These are phyloP conservation scores for Kalanchoe fedtschenkoi DNA, from an alignment of 164 flowering plant genomes.

Conservation along the genomic window DNA sequence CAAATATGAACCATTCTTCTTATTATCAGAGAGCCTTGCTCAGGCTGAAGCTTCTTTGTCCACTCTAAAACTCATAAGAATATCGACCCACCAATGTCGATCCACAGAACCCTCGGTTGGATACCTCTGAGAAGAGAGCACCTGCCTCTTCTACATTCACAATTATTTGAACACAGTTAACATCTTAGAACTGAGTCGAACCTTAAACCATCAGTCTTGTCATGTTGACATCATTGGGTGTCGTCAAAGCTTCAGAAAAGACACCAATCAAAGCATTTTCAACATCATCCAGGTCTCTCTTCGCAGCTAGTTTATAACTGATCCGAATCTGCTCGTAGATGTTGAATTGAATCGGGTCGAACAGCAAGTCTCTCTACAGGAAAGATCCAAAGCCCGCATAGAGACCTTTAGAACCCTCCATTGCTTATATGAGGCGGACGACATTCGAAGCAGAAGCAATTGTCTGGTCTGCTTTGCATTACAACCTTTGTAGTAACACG, in stretches of 20 bases:
- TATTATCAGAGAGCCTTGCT: constrained; percentile 17
- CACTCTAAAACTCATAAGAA: constrained; percentile 84
- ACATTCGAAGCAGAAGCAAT: constrained; percentile 75
- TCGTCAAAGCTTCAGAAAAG: constrained; percentile 88
- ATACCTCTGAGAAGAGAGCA: constrained; percentile 69
- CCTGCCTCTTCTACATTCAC: constrained; percentile 69
- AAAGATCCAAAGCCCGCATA: constrained; percentile 96
- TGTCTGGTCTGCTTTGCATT: constrained; percentile 89
- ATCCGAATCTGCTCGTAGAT: constrained; percentile 91
- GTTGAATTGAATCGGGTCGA: constrained; percentile 97
- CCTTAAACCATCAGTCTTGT: constrained; percentile 97
- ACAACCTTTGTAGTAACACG: constrained; percentile 98
- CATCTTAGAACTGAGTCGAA: constrained; percentile 56
- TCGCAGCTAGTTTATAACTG: constrained; percentile 78
- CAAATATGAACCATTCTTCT: background rate
- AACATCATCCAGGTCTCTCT: constrained; percentile 64
- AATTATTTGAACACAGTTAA: constrained; percentile 63
- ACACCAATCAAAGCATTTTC: constrained; percentile 96
- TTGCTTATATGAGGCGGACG: constrained; percentile 57
- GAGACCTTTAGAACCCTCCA: constrained; percentile 80
- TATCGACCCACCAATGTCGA: constrained; percentile 87
- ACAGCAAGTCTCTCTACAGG: constrained; percentile 86
- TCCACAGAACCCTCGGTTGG: constrained; percentile 84
- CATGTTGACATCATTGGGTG: constrained; percentile 97
- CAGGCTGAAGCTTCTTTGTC: constrained; percentile 49